Percentiles rank a stretch among this genome's conserved stretches.
Conservation (phyloP, 306 rosid species). For the Begonia loranthoides region DNA sequence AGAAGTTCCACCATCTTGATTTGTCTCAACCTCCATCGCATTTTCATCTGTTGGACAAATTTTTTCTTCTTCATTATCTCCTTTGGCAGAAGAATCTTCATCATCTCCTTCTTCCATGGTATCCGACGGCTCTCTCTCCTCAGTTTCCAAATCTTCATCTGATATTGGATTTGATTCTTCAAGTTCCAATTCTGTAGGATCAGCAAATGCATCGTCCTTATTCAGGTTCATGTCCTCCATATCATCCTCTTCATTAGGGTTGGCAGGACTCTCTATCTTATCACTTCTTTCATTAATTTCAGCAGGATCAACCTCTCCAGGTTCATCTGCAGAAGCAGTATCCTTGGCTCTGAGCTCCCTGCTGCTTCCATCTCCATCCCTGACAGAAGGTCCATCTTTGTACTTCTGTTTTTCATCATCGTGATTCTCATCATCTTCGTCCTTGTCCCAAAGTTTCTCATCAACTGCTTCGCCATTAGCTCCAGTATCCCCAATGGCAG, state of each 20-base stretch:
- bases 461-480: constrained; percentile 43
- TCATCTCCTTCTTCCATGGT: constrained; percentile 29
- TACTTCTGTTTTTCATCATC: constrained; percentile 34
- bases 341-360: constrained; percentile 75
- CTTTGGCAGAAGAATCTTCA: constrained; percentile 29
- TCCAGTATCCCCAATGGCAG: constrained; percentile 69
- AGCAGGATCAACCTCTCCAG: constrained; percentile 29
- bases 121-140: too few relatives aligned
- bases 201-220: constrained; percentile 42
- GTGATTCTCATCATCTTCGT: constrained; percentile 60
- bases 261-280: constrained; percentile 22
- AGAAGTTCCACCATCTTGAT: constrained; percentile 27
- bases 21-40: constrained; percentile 47
- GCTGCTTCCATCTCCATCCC: constrained; percentile 38
- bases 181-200: constrained; percentile 38
- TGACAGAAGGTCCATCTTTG: constrained; percentile 63
- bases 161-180: constrained; percentile 42
- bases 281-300: constrained; percentile 34
- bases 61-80: constrained; percentile 27
- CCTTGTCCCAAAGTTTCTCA: constrained; percentile 61
- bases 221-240: constrained; percentile 36
- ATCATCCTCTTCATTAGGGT: constrained; percentile 32
- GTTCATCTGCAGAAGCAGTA: constrained; percentile 32
- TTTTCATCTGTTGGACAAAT: constrained; percentile 40
- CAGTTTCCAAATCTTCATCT: constrained; percentile 30